phyloP scores from a whole-genome alignment of 2,329 filamentous ascomycete genomes.

The Phaeosphaeriaceae sp. region DNA sequence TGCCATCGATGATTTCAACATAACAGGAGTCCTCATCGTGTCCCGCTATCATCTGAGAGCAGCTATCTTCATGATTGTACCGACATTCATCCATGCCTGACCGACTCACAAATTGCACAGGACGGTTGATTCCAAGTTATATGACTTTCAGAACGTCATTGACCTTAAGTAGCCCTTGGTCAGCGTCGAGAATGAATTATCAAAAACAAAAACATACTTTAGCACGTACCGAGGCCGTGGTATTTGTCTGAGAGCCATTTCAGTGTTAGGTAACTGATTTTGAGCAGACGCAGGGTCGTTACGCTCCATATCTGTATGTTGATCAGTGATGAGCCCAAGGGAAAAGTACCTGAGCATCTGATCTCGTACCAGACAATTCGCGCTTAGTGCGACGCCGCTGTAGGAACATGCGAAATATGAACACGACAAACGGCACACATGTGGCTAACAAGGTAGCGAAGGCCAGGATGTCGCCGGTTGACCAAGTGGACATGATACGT shows the following conservation, averaged over 20 bases:
- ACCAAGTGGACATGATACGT: slow-evolving; percentile 6
- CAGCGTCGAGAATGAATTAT: too few species aligned
- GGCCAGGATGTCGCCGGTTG: slow-evolving; percentile 10
- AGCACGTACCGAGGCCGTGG: not conserved
- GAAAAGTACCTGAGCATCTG: too few species aligned
- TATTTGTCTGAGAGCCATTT: not conserved
- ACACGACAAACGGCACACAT: not conserved
- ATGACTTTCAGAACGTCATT: not conserved
- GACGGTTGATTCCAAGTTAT: too few species aligned
- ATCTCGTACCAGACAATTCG: too few species aligned
- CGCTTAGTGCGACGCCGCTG: not conserved
- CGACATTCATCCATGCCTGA: too few species aligned
- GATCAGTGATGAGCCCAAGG: too few species aligned
- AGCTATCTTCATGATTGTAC: too few species aligned
- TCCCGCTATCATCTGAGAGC: too few species aligned
- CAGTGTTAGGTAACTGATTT: not conserved
- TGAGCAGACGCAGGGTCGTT: not conserved
- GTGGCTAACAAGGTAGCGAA: slow-evolving; percentile 9
- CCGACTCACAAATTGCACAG: too few species aligned
- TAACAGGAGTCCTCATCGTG: too few species aligned
- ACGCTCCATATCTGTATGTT: not conserved
- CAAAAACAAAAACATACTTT: too few species aligned
- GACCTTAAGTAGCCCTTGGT: not conserved
- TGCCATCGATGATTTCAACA: too few species aligned
- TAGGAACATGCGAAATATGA: not conserved